phyloP scores from a whole-genome alignment of 73 alveolate genomes.

The Paramecium sexaurelia region DNA sequence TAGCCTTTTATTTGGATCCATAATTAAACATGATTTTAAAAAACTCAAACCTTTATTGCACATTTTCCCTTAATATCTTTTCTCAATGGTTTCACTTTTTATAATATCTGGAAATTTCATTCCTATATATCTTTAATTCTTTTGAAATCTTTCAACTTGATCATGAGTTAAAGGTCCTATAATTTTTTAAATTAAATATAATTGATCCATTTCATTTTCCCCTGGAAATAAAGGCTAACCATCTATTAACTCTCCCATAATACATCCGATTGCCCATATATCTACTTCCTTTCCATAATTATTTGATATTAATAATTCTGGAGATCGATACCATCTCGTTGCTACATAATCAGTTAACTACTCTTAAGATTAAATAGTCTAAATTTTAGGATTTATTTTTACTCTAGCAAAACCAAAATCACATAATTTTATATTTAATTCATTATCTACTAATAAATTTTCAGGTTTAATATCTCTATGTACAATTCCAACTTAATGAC shows the following conservation, averaged over 20 bases:
- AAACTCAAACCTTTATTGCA: conserved; percentile 65
- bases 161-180: conserved; percentile 83
- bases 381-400: background rate
- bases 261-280: conserved; percentile 96
- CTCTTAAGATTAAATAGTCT: conserved; percentile 3
- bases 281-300: conserved; percentile 86
- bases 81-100: conserved; percentile 88
- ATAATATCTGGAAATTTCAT: conserved; percentile 82
- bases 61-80: conserved; percentile 84
- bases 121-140: conserved; percentile 85
- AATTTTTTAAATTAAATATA: conserved; percentile 82
- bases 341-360: conserved; percentile 65
- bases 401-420: conserved; percentile 71
- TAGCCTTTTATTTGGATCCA: conserved; percentile 91
- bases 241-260: conserved; percentile 96
- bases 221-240: conserved; percentile 94
- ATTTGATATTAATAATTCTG: conserved; percentile 58
- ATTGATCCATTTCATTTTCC: conserved; percentile 87
- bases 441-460: conserved; percentile 51
- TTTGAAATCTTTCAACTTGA: conserved; percentile 76
- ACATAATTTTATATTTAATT: conserved; percentile 56
- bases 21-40: conserved; percentile 81
- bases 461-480: conserved; percentile 70
- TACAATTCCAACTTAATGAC: conserved; percentile 65
- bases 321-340: conserved; percentile 69